Conservation (phyloP, 2,329 filamentous ascomycete species). For the Bipolaris gigantea region DNA sequence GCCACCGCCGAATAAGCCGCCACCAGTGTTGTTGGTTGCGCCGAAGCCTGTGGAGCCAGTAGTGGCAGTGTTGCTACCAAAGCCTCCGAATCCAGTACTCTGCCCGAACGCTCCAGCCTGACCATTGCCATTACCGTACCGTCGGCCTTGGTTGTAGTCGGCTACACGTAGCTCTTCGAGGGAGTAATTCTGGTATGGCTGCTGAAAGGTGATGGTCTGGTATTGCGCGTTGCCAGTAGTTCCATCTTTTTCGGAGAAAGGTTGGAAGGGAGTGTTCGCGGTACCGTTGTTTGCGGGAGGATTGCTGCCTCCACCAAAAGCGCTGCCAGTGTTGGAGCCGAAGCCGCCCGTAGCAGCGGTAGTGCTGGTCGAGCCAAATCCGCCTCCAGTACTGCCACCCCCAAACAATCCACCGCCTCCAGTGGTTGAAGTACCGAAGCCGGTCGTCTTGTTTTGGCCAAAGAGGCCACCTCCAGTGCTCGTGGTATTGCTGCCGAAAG, state of each 20-base stretch:
- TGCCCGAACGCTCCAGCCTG: conserved; percentile 81
- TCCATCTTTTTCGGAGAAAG: conserved; percentile 72
- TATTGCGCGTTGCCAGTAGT: conserved; percentile 61
- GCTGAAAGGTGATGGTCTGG: conserved; percentile 78
- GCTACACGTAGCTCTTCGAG: conserved; percentile 69
- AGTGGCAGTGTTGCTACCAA: conserved; percentile 45
- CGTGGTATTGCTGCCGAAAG: conserved; percentile 33
- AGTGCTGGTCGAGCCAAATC: conserved; percentile 30
- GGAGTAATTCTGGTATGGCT: conserved; percentile 85
- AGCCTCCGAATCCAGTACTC: conserved; percentile 58
- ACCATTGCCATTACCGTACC: conserved; percentile 79
- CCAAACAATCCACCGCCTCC: conserved; percentile 35
- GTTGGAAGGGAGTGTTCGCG: conserved; percentile 64
- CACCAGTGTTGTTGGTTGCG: conserved; percentile 45
- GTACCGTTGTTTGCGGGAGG: conserved; percentile 60
- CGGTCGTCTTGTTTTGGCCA: conserved; percentile 33
- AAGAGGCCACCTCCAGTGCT: conserved; percentile 37
- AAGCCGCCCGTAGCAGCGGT: conserved; percentile 25
- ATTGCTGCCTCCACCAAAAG: conserved; percentile 32
- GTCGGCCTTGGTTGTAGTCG: conserved; percentile 86
- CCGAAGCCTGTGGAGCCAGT: conserved; percentile 53
- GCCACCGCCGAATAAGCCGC: conserved; percentile 49
- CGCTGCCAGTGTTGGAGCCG: conserved; percentile 30
- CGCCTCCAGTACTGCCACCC: conserved; percentile 30
- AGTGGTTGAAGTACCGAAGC: conserved; percentile 33